Evolutionary conservation across 768 basidiomycete genomes (phyloP).

Genomic region (Amanita phalloides): DNA sequence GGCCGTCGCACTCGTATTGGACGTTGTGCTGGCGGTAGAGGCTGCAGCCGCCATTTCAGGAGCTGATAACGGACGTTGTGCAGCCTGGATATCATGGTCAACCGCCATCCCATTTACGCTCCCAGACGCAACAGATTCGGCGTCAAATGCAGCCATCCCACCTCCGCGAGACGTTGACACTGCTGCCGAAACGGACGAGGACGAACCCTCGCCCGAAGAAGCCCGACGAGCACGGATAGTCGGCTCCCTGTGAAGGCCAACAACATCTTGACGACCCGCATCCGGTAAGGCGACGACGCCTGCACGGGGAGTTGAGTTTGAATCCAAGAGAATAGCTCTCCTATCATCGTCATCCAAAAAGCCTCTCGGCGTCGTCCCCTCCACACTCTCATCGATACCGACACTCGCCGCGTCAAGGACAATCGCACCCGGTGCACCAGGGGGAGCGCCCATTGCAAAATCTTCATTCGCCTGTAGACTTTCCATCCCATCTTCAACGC

Average conservation of each 20-base stretch:
- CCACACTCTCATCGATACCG: constrained; percentile 21
- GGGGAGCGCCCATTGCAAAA: constrained; percentile 84
- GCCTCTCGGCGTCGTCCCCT: constrained; percentile 15
- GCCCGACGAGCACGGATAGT: constrained; percentile 15
- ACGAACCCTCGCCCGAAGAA: constrained; percentile 1
- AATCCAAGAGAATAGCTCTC: constrained; percentile 9
- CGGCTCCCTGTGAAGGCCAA: constrained; percentile 15
- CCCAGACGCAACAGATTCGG: background rate
- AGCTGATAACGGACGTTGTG: background rate
- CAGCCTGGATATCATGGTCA: background rate
- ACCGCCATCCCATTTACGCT: background rate
- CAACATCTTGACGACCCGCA: constrained; percentile 2
- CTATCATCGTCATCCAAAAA: constrained; percentile 9
- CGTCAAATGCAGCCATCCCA: background rate
- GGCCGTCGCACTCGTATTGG: background rate
- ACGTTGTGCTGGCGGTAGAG: background rate
- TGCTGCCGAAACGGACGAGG: background rate
- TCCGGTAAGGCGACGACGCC: constrained; percentile 44
- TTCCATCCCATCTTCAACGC: constrained; percentile 70
- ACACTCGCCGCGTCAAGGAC: constrained; percentile 2
- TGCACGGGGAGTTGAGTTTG: constrained; percentile 53
- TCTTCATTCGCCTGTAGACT: constrained; percentile 76
- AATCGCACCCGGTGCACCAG: constrained; percentile 72
- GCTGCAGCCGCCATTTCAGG: background rate
- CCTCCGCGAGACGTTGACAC: background rate